phyloP scores from a whole-genome alignment of 2,329 filamentous ascomycete genomes.

The Monosporascus cannonballus region DNA sequence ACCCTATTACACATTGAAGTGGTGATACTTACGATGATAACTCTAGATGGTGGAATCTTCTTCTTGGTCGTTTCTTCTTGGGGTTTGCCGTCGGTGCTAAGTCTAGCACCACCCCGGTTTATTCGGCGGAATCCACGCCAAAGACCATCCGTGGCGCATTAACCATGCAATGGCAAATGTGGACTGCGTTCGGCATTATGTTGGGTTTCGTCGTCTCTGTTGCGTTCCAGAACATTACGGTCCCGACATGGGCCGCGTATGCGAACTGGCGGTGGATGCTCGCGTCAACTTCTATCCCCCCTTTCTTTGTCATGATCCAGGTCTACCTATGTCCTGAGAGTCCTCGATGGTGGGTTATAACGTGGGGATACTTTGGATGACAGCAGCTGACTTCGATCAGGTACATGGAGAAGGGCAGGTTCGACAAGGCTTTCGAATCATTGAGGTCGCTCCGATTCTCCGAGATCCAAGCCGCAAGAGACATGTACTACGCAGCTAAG shows the following conservation, averaged over 20 bases:
- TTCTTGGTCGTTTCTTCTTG: slow-evolving; percentile 60
- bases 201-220: slow-evolving; percentile 52
- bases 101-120: slow-evolving; percentile 51
- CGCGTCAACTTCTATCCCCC: slow-evolving; percentile 54
- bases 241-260: slow-evolving; percentile 41
- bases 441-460: slow-evolving; percentile 39
- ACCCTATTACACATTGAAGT: slow-evolving; percentile 14
- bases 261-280: slow-evolving; percentile 61
- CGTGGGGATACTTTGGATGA: no score
- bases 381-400: not conserved
- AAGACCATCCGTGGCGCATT: slow-evolving; percentile 57
- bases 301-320: slow-evolving; percentile 39
- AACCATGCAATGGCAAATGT: slow-evolving; percentile 64
- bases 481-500: slow-evolving; percentile 31
- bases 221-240: slow-evolving; percentile 49
- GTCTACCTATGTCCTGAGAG: slow-evolving; percentile 37
- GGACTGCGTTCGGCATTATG: slow-evolving; percentile 46
- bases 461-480: slow-evolving; percentile 47
- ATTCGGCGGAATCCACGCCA: slow-evolving; percentile 60
- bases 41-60: slow-evolving; percentile 51
- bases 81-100: slow-evolving; percentile 66
- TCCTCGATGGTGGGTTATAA: slow-evolving; percentile 30
- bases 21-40: slow-evolving; percentile 24
- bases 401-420: slow-evolving; percentile 40
- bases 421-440: slow-evolving; percentile 37